Evolutionary conservation across 768 basidiomycete genomes (phyloP), one percentile per base, ranked within the genome.

Genomic region (Paxillus ammoniavirescens): DNA sequence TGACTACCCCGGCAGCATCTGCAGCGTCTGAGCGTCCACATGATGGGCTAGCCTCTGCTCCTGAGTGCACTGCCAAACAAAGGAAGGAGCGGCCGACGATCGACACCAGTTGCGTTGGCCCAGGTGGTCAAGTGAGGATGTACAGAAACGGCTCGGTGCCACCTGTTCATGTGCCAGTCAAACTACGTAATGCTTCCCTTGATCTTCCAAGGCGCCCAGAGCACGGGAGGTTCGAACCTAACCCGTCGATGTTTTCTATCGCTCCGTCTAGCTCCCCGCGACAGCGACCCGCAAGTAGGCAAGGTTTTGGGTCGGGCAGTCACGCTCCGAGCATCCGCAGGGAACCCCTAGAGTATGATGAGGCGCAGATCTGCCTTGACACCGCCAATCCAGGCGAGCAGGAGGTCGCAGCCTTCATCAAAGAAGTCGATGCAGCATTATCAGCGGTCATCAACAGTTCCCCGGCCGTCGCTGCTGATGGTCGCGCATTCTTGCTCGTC

Each of bases 101-200:
- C 50, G 66, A 67, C 53, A 67, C 66, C 50, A 67, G 66, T 59
- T 64, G 62, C 47, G 67, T 63, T 57, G 66, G 66, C 17, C 66
- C 66, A 23, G 56, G 66, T 57, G 66, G 66, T 17, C 66, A 67
- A 33, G 66, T 67, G 31, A 65, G 8, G 53, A 69, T 66, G 18
- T 69, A 67, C 52, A 66, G 65, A 54, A 66, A 66, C 47, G 65
- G 65, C 35, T 66, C 66, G 9, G 66, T 67, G n/a, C 66, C 66
- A 56, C 66, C 66, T 5, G 65, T 67, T 47, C 56, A 67, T 47
- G 59, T 67, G 49, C 59, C 66, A 5, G 61, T 52, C 57, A 67
- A 67, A 41, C 62, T 59, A 40, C 66, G 66, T 35, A 66, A 69
- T 30, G 56, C 65, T 48, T 67, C 66, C 15, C 66, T 67, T 40